phyloP scores from a whole-genome alignment of 1,284 basidiomycete species.

The Blastosporella zonata region DNA sequence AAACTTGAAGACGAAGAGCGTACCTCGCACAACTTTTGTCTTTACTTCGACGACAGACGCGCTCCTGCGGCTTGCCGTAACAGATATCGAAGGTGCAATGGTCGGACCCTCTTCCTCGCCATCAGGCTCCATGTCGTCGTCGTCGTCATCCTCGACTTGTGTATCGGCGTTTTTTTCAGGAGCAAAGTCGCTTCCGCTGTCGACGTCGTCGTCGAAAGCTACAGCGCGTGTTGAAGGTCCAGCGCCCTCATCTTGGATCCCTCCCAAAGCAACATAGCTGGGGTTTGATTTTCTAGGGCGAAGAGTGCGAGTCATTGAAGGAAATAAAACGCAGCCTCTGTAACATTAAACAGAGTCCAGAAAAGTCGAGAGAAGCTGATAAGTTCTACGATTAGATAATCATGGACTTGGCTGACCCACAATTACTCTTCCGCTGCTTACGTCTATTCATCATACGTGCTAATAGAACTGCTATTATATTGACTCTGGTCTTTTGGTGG shows the following conservation, averaged over 20 bases:
- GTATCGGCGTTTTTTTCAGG: slow-evolving; percentile 22
- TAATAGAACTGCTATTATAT: no score
- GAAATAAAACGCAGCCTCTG: no score
- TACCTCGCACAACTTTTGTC: slow-evolving; percentile 23
- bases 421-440: no score
- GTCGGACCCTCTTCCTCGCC: slow-evolving; percentile 6
- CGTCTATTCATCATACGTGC: no score
- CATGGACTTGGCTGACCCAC: no score
- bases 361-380: no score
- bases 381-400: no score
- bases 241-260: slow-evolving; percentile 27
- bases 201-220: slow-evolving; percentile 31
- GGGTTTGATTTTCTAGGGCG: slow-evolving; percentile 41
- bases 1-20: background rate
- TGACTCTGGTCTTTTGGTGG: no score
- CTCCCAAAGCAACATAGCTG: slow-evolving; percentile 34
- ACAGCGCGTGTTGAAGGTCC: slow-evolving; percentile 25
- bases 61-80: slow-evolving; percentile 14
- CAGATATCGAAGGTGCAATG: slow-evolving; percentile 4
- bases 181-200: slow-evolving; percentile 35
- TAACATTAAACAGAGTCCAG: no score
- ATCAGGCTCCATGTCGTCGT: slow-evolving; percentile 13
- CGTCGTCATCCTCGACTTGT: slow-evolving; percentile 22
- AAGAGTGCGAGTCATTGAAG: slow-evolving; percentile 42
- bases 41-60: slow-evolving; percentile 6